phyloP scores from a whole-genome alignment of 2,329 filamentous ascomycete genomes.

The Penicillium sp. region DNA sequence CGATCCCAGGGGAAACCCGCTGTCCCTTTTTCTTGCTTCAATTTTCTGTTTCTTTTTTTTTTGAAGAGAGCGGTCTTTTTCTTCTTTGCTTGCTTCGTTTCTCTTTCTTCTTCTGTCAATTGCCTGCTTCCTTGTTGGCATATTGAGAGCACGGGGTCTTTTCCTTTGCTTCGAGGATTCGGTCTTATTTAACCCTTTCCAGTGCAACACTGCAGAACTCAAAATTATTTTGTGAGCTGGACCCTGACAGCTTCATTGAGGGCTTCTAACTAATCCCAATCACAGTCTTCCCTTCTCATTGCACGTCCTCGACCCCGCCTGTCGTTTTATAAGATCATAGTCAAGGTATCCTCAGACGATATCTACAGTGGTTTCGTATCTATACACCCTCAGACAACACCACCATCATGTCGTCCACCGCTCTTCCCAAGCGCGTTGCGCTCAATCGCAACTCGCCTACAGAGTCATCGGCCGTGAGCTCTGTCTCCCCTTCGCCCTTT shows the following conservation, averaged over 20 bases:
- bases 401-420: conserved; percentile 50
- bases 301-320: neutral
- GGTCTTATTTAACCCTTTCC: conserved; percentile 1
- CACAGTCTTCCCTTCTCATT: neutral
- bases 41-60: conserved; percentile 7
- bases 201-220: neutral
- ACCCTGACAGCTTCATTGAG: neutral
- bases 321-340: neutral
- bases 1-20: neutral
- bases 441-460: conserved; percentile 52
- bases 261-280: neutral
- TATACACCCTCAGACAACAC: neutral
- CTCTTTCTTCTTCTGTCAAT: conserved; percentile 9
- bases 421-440: conserved; percentile 45
- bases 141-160: conserved; percentile 2
- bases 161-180: conserved; percentile 1
- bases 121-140: conserved; percentile 16
- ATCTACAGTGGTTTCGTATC: neutral
- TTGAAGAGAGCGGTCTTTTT: conserved; percentile 4
- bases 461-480: conserved; percentile 55
- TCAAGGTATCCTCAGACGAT: neutral
- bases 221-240: neutral
- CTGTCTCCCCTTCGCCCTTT: conserved; percentile 53
- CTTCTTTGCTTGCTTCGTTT: conserved; percentile 3
- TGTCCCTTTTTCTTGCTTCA: conserved; percentile 12